These are phyloP conservation scores for Alternaria angustiovoidea DNA, from an alignment of 2,329 filamentous ascomycete species.

Conservation along the genomic window DNA sequence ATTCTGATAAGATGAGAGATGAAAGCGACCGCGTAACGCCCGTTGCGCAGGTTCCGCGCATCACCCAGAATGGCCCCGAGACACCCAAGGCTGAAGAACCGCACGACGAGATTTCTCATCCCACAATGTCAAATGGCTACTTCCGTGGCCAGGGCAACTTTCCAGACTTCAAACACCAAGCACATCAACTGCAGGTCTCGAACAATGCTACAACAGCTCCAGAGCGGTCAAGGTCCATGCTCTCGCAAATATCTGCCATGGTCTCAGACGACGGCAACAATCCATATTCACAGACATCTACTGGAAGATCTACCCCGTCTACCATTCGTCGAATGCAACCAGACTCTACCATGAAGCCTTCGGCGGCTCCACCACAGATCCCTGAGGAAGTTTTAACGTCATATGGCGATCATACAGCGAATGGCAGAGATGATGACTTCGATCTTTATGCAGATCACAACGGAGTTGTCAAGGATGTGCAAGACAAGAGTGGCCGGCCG, in stretches of 20 bases:
- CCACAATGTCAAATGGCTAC: slow-evolving; percentile 22
- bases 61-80: slow-evolving; percentile 22
- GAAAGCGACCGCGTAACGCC: slow-evolving; percentile 38
- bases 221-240: slow-evolving; percentile 44
- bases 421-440: slow-evolving; percentile 37
- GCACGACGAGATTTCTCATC: slow-evolving; percentile 17
- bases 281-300: slow-evolving; percentile 41
- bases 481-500: slow-evolving; percentile 41
- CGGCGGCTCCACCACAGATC: slow-evolving; percentile 32
- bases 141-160: slow-evolving; percentile 15
- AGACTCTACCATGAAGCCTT: slow-evolving; percentile 30
- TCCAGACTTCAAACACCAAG: slow-evolving; percentile 18
- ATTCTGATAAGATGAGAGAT: slow-evolving; percentile 36
- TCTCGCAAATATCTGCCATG: slow-evolving; percentile 49
- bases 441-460: slow-evolving; percentile 51
- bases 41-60: slow-evolving; percentile 36
- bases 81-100: slow-evolving; percentile 27
- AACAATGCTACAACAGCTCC: slow-evolving; percentile 27
- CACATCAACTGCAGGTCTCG: slow-evolving; percentile 24
- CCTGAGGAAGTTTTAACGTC: slow-evolving; percentile 30
- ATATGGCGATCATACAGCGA: slow-evolving; percentile 24
- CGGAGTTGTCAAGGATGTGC: slow-evolving; percentile 47
- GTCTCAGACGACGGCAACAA: slow-evolving; percentile 41
- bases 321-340: slow-evolving; percentile 38
- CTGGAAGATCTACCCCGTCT: slow-evolving; percentile 41